Percentiles rank a stretch among this genome's conserved stretches.
phyloP scores from a whole-genome alignment of 495 filamentous ascomycete species.

The Penicillium cataractarum region DNA sequence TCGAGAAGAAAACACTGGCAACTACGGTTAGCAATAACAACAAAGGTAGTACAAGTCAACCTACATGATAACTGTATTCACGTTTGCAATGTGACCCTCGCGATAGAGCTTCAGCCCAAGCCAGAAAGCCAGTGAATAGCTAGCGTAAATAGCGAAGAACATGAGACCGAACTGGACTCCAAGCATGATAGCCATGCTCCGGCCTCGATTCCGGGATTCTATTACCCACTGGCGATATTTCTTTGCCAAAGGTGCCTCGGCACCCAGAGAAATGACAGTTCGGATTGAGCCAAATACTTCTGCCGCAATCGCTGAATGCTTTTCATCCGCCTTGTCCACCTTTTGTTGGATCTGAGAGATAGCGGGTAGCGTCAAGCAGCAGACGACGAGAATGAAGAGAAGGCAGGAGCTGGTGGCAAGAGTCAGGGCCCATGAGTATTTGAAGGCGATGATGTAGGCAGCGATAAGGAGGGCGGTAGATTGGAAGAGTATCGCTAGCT shows the following conservation, averaged over 20 bases:
- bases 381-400: neutral
- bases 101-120: neutral
- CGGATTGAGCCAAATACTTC: neutral
- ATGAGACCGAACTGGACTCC: neutral
- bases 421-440: neutral
- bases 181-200: neutral
- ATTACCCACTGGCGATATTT: neutral
- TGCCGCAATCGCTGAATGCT: neutral
- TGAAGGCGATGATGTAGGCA: neutral
- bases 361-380: neutral
- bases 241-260: neutral
- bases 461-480: constrained; percentile 30
- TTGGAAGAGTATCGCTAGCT: constrained; percentile 53
- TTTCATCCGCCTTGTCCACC: neutral
- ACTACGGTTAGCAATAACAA: neutral
- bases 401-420: neutral
- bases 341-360: neutral
- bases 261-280: neutral
- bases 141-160: neutral
- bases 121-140: neutral
- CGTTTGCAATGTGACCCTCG: neutral
- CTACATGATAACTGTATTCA: neutral
- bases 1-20: neutral
- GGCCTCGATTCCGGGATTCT: neutral
- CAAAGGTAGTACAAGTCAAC: neutral